Evolutionary conservation across 169 alveolate genomes (phyloP), one percentile per base, ranked within the genome.

Genomic region (Plasmodium vinckei): DNA sequence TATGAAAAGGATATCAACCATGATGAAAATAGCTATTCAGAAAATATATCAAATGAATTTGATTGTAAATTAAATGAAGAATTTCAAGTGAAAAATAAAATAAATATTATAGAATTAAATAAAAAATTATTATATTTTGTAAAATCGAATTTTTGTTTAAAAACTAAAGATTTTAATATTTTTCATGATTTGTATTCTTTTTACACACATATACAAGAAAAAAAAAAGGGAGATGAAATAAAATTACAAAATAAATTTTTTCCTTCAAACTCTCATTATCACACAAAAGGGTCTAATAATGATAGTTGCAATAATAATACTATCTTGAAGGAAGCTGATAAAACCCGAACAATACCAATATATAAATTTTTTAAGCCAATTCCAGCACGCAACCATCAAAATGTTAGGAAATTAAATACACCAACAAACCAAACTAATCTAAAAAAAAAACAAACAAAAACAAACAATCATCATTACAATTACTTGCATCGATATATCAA

Each of bases 151-250:
- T 73, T 84, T 21, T 84, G 73, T 21, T 67, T 84, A 68, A 63
- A 67, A 65, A 70, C 51, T 7, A 65, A 67, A 27, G 69, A 84
- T 5, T 54, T 72, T 63, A 12, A 67, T 9, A 84, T 84, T 6
- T 84, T 65, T 13, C 73, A 51, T 57, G 75, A 65, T 51, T 47
- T 72, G 15, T 72, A 84, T 60, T 51, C 42, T 21, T 84, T 84
- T 53, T 84, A 72, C 46, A 59, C 56, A 5, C 87, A 84, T 71
- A 44, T 84, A 39, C 65, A 46, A 51, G 94, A 72, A 72, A 77
- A 86, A 47, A 64, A 91, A 5, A 87, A 44, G 15, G 44, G 73
- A 5, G 75, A 72, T n/a, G 70, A 84, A 33, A 73, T 70, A 33
- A 54, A 56, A 17, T 42, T 72, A 23, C 82, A 69, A 23, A 51